A percentile compares a stretch with the other conserved stretches of the same genome.
These are phyloP conservation scores for Aureobasidium sp. DNA, from an alignment of 2,329 filamentous ascomycete genomes.

Conservation along the genomic window DNA sequence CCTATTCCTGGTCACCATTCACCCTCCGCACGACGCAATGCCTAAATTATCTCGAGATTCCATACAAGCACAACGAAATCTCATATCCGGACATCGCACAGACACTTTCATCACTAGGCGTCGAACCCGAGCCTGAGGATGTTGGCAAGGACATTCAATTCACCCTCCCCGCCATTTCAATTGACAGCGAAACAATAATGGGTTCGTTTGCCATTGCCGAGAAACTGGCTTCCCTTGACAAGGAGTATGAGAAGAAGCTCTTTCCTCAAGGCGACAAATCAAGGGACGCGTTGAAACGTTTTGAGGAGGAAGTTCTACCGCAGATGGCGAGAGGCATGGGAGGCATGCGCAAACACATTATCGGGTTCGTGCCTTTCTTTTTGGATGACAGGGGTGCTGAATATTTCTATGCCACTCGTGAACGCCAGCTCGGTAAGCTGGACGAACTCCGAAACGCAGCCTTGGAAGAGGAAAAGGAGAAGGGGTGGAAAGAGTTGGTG, in stretches of 20 bases:
- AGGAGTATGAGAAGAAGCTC: not conserved
- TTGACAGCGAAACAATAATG: not conserved
- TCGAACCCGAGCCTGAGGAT: not conserved
- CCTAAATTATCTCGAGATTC: not conserved
- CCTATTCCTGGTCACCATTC: conserved; percentile 9
- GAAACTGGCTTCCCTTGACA: not conserved
- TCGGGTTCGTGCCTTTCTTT: not conserved
- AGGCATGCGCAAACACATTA: not conserved
- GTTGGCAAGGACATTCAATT: not conserved
- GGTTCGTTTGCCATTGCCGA: not conserved
- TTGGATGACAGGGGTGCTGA: not conserved
- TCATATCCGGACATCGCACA: conserved; percentile 12
- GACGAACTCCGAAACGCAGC: not conserved
- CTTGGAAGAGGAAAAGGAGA: not conserved
- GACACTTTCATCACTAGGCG: not conserved
- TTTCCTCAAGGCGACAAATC: not conserved
- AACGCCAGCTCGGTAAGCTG: not conserved
- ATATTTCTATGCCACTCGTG: not conserved
- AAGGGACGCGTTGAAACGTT: not conserved
- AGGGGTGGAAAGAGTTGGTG: not conserved
- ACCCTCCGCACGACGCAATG: not conserved
- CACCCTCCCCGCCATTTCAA: not conserved
- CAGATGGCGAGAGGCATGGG: not conserved
- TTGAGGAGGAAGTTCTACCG: not conserved
- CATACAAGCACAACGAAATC: not conserved